Evolutionary conservation across 1,139 yeast species (phyloP).

Genomic region (Torulaspora globosa): DNA sequence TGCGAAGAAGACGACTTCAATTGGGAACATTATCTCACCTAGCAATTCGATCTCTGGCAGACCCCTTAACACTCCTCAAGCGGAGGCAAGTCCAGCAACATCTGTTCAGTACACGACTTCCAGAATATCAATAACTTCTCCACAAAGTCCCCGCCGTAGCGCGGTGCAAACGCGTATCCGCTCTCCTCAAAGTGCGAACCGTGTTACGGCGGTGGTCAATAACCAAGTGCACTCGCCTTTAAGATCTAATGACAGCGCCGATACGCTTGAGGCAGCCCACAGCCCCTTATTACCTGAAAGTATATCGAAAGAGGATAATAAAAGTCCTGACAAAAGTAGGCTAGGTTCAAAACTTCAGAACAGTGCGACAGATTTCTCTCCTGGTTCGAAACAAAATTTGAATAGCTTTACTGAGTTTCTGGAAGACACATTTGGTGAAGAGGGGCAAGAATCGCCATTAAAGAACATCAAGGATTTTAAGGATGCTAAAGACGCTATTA

Average conservation of each 20-base stretch:
- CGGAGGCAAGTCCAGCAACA: constrained; percentile 34
- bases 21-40: constrained; percentile 9
- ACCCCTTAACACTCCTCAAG: constrained; percentile 4
- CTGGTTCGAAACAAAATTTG: constrained; percentile 28
- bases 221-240: constrained; percentile 34
- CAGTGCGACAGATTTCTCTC: constrained; percentile 23
- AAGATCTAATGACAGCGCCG: constrained; percentile 2
- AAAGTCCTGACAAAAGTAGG: constrained; percentile 12
- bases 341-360: constrained; percentile 10
- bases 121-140: constrained; percentile 34
- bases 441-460: constrained; percentile 9
- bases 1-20: neutral
- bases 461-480: neutral
- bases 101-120: constrained; percentile 37
- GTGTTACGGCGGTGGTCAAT: constrained; percentile 32
- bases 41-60: constrained; percentile 6
- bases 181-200: constrained; percentile 32
- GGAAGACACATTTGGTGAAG: constrained; percentile 28
- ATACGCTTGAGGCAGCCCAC: constrained; percentile 4
- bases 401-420: constrained; percentile 28
- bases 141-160: constrained; percentile 17
- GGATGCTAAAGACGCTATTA: neutral
- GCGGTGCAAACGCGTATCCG: constrained; percentile 17
- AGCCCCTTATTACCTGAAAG: constrained; percentile 1
- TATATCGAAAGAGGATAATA: constrained; percentile 2